Base-by-base conservation (phyloP, 768 basidiomycete genomes). In the Amyloporia xantha region DNA sequence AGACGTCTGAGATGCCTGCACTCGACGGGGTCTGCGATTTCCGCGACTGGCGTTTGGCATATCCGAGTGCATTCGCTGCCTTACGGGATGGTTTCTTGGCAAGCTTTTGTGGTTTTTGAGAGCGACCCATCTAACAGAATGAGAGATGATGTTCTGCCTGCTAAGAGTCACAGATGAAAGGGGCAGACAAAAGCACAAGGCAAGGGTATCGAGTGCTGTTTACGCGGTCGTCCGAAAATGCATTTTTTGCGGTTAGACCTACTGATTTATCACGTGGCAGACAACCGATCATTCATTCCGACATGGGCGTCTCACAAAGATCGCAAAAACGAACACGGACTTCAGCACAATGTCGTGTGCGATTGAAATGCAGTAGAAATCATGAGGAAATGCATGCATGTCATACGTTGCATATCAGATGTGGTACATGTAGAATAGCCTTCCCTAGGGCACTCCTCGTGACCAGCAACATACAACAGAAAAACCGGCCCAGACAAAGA, bases 1-100 rank as follows among this genome's bases (percentile, higher is more conserved):
- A 87, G 1, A 86, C 72, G 55, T 87, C 83, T 19, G 68, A 58
- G 26, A 71, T 59, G 13, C 63, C 46, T 4, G 37, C 47, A n/a
- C 49, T 59, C 15, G 57, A 44, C 15, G 64, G 48, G 44, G 69
- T 68, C 46, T 69, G 52, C 15, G 51, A 60, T 51, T 78, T 81
- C 45, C 65, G 67, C 24, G 71, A 69, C 17, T 72, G 71, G 39
- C 78, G 75, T 65, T 74, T 79, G 44, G 71, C 70, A 51, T 76
- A 78, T 12, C 79, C 79, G 41, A 68, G 60, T 13, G 68, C 72
- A 51, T 78, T 78, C 24, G 68, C 49, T 42, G 51, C 30, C 25
- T 56, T 56, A 13, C 47, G 45, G 19, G 48, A 42, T 11, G 48
- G 28, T 15, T 37, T 37, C 28, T 42, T 49, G 9, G 13, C 19